Conservation (phyloP, 305 asterid genomes). For the Euphrasia arctica region DNA sequence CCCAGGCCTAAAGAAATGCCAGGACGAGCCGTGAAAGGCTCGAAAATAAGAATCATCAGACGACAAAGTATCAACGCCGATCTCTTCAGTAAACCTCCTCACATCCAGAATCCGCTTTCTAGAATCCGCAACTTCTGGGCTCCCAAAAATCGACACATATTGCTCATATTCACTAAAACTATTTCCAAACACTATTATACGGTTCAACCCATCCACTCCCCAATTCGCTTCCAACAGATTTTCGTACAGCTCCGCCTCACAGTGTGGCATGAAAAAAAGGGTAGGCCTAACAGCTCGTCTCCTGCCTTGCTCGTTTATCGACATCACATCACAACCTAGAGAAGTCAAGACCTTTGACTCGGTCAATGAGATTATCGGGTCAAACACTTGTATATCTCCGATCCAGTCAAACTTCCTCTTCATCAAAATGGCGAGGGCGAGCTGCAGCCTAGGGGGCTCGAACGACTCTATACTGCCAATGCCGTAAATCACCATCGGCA, state of each 20-base stretch:
- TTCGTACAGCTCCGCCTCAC: constrained; percentile 69
- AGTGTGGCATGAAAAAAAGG: constrained; percentile 90
- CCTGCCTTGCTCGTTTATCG: constrained; percentile 73
- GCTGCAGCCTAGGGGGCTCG: constrained; percentile 71
- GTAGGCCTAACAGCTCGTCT: constrained; percentile 55
- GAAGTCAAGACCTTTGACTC: constrained; percentile 64
- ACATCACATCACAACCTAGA: constrained; percentile 68
- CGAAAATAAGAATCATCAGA: constrained; percentile 40
- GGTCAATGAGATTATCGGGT: constrained; percentile 66
- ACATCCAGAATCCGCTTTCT: constrained; percentile 55
- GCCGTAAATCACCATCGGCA: constrained; percentile 80
- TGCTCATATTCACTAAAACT: constrained; percentile 64
- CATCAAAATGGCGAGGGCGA: constrained; percentile 68
- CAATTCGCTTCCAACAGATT: constrained; percentile 72
- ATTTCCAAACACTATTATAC: constrained; percentile 58
- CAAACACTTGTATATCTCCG: constrained; percentile 73
- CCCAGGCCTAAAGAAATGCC: constrained; percentile 63
- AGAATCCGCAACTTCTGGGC: constrained; percentile 28
- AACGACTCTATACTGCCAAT: constrained; percentile 76
- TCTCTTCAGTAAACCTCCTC: constrained; percentile 50
- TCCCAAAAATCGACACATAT: constrained; percentile 32
- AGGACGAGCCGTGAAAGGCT: constrained; percentile 62
- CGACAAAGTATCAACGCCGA: constrained; percentile 28
- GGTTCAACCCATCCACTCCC: constrained; percentile 40
- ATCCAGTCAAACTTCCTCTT: constrained; percentile 70